Conservation (phyloP, 345 rosid genomes). For the Tarenaya hassleriana region DNA sequence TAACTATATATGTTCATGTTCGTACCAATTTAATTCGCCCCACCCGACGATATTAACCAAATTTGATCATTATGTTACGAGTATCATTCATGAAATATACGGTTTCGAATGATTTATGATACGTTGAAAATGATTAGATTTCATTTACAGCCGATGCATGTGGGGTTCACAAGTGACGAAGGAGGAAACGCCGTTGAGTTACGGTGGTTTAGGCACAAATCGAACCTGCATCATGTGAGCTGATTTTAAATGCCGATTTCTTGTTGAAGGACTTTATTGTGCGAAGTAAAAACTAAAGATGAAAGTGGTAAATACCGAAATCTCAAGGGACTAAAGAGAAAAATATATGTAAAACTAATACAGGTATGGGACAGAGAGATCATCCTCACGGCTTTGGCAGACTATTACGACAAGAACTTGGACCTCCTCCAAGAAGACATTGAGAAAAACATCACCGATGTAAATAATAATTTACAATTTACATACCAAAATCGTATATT, state of each 20-base stretch:
- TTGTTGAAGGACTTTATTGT: background rate
- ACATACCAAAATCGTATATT: background rate
- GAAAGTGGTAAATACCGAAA: background rate
- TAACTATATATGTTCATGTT: background rate
- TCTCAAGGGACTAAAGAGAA: conserved; percentile 3
- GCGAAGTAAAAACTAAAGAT: background rate
- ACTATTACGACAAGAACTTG: conserved; percentile 66
- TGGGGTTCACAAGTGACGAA: conserved; percentile 71
- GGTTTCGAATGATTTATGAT: background rate
- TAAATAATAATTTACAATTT: conserved; percentile 24
- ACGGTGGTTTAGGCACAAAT: conserved; percentile 87
- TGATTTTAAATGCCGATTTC: too few species aligned
- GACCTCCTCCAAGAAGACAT: conserved; percentile 64
- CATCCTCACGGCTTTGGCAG: conserved; percentile 61
- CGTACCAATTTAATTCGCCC: too few species aligned
- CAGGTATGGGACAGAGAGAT: conserved; percentile 99
- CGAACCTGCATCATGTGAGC: conserved; percentile 86
- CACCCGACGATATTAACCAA: too few species aligned
- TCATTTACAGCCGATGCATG: conserved; percentile 69
- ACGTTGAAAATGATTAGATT: background rate
- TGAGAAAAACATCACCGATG: conserved; percentile 63
- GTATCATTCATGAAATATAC: background rate
- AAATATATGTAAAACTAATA: conserved; percentile 6
- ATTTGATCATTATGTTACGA: background rate
- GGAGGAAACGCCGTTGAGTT: conserved; percentile 82